These are phyloP conservation scores for Trichocomaceae sp. DNA, from an alignment of 2,329 filamentous ascomycete genomes.

Conservation along the genomic window DNA sequence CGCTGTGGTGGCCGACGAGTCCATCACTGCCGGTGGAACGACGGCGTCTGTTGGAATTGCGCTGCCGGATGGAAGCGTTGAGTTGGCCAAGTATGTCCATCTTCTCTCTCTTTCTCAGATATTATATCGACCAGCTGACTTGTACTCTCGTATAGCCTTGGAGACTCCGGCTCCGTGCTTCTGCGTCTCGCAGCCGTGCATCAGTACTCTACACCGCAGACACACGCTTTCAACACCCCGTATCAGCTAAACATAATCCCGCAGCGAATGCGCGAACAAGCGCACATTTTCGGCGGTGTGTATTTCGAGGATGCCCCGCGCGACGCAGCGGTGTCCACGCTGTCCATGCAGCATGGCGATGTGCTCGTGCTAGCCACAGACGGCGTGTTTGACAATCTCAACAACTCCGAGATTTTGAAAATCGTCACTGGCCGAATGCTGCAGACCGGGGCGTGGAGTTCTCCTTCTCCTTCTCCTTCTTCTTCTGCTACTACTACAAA, in stretches of 20 bases:
- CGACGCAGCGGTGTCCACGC: slow-evolving; percentile 72
- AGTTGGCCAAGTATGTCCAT: slow-evolving; percentile 66
- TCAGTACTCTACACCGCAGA: slow-evolving; percentile 76
- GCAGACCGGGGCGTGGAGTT: slow-evolving; percentile 64
- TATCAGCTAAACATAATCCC: slow-evolving; percentile 90
- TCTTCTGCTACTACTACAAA: background rate
- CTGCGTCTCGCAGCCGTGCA: slow-evolving; percentile 80
- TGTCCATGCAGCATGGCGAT: slow-evolving; percentile 78
- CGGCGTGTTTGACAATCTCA: slow-evolving; percentile 93
- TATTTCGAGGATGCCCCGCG: slow-evolving; percentile 76
- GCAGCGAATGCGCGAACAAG: slow-evolving; percentile 67
- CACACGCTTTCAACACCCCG: slow-evolving; percentile 95
- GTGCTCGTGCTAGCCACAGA: slow-evolving; percentile 92
- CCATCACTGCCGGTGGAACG: slow-evolving; percentile 75
- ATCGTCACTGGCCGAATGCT: slow-evolving; percentile 74
- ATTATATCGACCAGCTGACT: background rate
- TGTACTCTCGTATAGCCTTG: slow-evolving; percentile 48
- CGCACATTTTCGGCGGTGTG: slow-evolving; percentile 73
- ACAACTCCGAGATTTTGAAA: slow-evolving; percentile 78
- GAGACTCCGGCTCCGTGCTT: slow-evolving; percentile 89
- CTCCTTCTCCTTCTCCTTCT: background rate
- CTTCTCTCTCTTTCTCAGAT: too few relatives aligned
- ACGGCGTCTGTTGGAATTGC: slow-evolving; percentile 86
- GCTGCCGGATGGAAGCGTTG: slow-evolving; percentile 63
- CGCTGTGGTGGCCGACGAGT: slow-evolving; percentile 65